Evolutionary conservation across 768 basidiomycete species (phyloP).

Genomic region (Suillus discolor): DNA sequence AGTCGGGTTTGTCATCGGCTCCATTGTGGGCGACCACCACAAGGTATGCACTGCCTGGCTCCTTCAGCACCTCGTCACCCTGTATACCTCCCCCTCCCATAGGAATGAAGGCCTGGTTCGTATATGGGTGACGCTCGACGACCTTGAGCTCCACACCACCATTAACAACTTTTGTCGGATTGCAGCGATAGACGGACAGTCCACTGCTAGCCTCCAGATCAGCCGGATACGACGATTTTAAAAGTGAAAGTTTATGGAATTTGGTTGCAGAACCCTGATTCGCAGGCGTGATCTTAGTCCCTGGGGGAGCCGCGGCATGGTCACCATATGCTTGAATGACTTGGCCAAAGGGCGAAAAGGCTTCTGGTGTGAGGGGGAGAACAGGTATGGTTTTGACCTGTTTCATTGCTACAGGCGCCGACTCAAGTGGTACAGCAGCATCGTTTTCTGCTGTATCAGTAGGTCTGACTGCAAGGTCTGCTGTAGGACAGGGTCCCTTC

Average conservation of each 20-base stretch:
- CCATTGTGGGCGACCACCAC: constrained; percentile 88
- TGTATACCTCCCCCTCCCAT: constrained; percentile 65
- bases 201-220: constrained; percentile 59
- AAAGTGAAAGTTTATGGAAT: constrained; percentile 87
- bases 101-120: constrained; percentile 92
- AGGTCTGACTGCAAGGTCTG: background rate
- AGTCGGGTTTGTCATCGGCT: constrained; percentile 72
- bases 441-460: constrained; percentile 1
- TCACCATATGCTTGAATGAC: constrained; percentile 88
- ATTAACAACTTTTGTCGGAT: constrained; percentile 47
- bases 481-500: constrained; percentile 37
- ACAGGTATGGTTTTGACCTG: constrained; percentile 45
- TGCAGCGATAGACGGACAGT: constrained; percentile 85
- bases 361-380: constrained; percentile 78
- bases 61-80: constrained; percentile 47
- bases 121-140: constrained; percentile 89
- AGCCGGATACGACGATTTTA: constrained; percentile 65
- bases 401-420: constrained; percentile 4
- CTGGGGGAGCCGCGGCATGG: constrained; percentile 64
- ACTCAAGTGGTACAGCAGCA: constrained; percentile 11
- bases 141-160: constrained; percentile 62
- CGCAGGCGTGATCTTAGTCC: constrained; percentile 73
- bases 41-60: constrained; percentile 63
- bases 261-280: constrained; percentile 92
- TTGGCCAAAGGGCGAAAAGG: constrained; percentile 86